Percentiles rank a stretch among this genome's conserved stretches.
These are phyloP conservation scores for Colletotrichum incanum DNA, from an alignment of 2,329 filamentous ascomycete species.

Conservation along the genomic window DNA sequence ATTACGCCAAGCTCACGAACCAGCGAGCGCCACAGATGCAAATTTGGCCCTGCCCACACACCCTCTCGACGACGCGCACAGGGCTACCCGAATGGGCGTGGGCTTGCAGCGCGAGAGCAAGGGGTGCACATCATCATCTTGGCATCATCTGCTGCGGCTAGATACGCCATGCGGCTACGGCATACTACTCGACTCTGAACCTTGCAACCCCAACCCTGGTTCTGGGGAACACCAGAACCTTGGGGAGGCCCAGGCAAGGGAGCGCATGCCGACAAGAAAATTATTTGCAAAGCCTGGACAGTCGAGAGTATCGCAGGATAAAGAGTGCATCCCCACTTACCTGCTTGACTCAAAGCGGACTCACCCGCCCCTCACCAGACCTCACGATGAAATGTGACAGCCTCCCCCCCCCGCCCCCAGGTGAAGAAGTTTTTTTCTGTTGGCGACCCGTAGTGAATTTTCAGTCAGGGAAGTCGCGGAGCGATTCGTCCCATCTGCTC, in stretches of 20 bases:
- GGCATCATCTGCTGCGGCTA: slow-evolving; percentile 8
- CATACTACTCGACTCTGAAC: slow-evolving; percentile 10
- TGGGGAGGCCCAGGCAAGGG: not conserved
- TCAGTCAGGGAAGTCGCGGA: not conserved
- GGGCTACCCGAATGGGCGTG: slow-evolving; percentile 7
- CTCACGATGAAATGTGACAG: not conserved
- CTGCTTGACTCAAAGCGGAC: slow-evolving; percentile 5
- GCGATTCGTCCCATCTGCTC: not conserved
- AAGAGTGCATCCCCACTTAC: not conserved
- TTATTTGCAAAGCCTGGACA: not conserved
- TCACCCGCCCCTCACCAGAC: not conserved
- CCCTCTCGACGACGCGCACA: slow-evolving; percentile 18
- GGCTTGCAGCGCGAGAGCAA: slow-evolving; percentile 14
- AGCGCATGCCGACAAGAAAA: not conserved
- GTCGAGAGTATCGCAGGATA: not conserved
- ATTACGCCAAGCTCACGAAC: not conserved
- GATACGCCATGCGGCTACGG: not conserved
- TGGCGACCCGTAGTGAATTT: too few species aligned
- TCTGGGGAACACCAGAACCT: slow-evolving; percentile 10
- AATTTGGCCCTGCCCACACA: slow-evolving; percentile 1
- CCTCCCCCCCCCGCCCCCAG: too few species aligned
- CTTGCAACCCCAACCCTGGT: not conserved
- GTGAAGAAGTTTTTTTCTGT: not conserved
- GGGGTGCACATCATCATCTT: slow-evolving; percentile 14
- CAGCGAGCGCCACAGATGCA: slow-evolving; percentile 34